Evolutionary conservation across 2,329 filamentous ascomycete species (phyloP).

Genomic region (Talaromyces amestolkiae): DNA sequence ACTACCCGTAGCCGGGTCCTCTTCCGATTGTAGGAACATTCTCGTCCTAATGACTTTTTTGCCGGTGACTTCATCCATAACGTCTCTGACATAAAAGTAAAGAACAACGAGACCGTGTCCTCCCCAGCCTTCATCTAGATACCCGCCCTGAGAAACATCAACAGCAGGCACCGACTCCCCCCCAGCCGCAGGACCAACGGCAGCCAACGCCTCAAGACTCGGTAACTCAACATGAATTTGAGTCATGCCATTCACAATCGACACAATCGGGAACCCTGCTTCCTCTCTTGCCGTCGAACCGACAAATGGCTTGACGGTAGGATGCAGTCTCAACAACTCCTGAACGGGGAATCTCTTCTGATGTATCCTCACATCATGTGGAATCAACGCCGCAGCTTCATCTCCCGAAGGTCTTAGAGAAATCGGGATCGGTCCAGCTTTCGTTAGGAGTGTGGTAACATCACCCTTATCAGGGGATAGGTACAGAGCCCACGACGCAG

Average conservation of each 20-base stretch:
- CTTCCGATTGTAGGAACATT: constrained; percentile 29
- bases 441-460: constrained; percentile 49
- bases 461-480: constrained; percentile 24
- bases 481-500: constrained; percentile 48
- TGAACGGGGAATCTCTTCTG: constrained; percentile 25
- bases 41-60: constrained; percentile 34
- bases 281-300: background rate
- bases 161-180: constrained; percentile 26
- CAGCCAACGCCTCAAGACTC: constrained; percentile 57
- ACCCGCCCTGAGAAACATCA: constrained; percentile 15
- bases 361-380: constrained; percentile 39
- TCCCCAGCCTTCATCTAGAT: constrained; percentile 37
- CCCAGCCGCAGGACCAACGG: constrained; percentile 26
- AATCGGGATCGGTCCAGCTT: constrained; percentile 57
- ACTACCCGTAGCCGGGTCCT: constrained; percentile 50
- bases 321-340: constrained; percentile 30
- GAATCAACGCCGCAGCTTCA: constrained; percentile 26
- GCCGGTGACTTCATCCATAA: constrained; percentile 58
- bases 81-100: constrained; percentile 35
- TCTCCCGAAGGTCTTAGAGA: constrained; percentile 18
- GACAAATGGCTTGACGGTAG: constrained; percentile 27
- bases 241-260: constrained; percentile 42
- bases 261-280: constrained; percentile 33
- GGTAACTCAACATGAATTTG: constrained; percentile 66
- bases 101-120: constrained; percentile 27